Evolutionary conservation across 129 eudicot genomes (phyloP), one percentile per base, ranked within the genome.

Genomic region (Dittrichia graveolens): DNA sequence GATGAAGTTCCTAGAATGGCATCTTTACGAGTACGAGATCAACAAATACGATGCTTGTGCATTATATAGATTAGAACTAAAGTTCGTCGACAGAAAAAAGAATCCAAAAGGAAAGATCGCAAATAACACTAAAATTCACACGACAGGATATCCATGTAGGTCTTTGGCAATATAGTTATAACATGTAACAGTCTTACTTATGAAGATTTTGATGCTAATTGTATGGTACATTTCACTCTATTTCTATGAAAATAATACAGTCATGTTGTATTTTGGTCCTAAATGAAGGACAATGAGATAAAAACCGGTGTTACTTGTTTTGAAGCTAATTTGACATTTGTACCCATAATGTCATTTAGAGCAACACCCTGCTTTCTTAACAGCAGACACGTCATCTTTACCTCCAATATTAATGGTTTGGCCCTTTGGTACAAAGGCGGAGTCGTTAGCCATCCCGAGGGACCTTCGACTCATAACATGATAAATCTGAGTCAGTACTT

Each of bases 11-110:
- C 78, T 78, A 1, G 98, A 92, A 53, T 92, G 98, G 98, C 98
- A 92, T 68, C 94, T 92, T 8, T 92, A 86, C 34, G 98, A 92
- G 66, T 92, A 92, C 61, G 98, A 87, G 78, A 89, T 92, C 80
- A 92, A 76, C 74, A 92, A 83, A 35, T 92, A 80, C 43, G 95
- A 87, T 62, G 86, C 80, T 24, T 89, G 88, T 78, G 98, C 98
- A 7, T 75, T 92, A 71, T 92, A 92, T 41, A 83, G 98, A 59
- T 78, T 92, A 69, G 96, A 89, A 78, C 81, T 92, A 47, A 89
- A 92, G 81, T 91, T 84, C 5, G 96, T 83, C 40, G 95, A 87
- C 64, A 82, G 88, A 55, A 92, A 92, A 75, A 89, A 89, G 80
- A 65, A 72, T 53, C 82, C 91, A 5, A 89, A 85, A 75, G 96